These are phyloP conservation scores for Botrytis byssoidea DNA, from an alignment of 2,329 filamentous ascomycete genomes.

Conservation along the genomic window DNA sequence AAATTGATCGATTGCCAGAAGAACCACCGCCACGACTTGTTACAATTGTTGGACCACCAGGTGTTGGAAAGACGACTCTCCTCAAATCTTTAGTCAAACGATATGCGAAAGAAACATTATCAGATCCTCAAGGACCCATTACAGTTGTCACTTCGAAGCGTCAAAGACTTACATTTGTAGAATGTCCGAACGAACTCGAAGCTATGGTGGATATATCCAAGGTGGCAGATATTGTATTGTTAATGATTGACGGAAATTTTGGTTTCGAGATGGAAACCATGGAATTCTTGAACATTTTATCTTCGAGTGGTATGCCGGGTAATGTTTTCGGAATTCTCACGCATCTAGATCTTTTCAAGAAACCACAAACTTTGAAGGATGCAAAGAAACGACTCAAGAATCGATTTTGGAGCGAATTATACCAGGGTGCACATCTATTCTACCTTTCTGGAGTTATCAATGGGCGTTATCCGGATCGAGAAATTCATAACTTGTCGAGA, in stretches of 20 bases:
- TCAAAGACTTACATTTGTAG: conserved; percentile 89
- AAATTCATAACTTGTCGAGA: conserved; percentile 90
- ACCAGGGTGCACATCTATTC: conserved; percentile 95
- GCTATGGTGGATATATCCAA: conserved; percentile 97
- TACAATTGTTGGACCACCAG: conserved; percentile 89
- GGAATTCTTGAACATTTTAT: conserved; percentile 94
- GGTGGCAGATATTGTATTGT: conserved; percentile 91
- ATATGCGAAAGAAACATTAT: conserved; percentile 93
- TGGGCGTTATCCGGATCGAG: conserved; percentile 91
- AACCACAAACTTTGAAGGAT: conserved; percentile 85
- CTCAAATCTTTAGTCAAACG: conserved; percentile 91
- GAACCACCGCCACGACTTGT: conserved; percentile 93
- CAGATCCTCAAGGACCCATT: conserved; percentile 84
- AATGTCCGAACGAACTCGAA: conserved; percentile 95
- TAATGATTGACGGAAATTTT: conserved; percentile 98
- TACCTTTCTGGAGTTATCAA: conserved; percentile 97
- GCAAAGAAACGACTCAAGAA: conserved; percentile 97
- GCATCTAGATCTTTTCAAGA: conserved; percentile 92
- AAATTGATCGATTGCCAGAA: conserved; percentile 92
- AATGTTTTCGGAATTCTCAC: conserved; percentile 98
- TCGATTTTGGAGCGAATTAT: conserved; percentile 93
- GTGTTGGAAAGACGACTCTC: conserved; percentile 92
- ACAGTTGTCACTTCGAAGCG: conserved; percentile 97
- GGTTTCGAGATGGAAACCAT: conserved; percentile 99
- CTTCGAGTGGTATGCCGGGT: conserved; percentile 95